Conservation (phyloP, 768 basidiomycete genomes). For the Rhizopogon salebrosus region DNA sequence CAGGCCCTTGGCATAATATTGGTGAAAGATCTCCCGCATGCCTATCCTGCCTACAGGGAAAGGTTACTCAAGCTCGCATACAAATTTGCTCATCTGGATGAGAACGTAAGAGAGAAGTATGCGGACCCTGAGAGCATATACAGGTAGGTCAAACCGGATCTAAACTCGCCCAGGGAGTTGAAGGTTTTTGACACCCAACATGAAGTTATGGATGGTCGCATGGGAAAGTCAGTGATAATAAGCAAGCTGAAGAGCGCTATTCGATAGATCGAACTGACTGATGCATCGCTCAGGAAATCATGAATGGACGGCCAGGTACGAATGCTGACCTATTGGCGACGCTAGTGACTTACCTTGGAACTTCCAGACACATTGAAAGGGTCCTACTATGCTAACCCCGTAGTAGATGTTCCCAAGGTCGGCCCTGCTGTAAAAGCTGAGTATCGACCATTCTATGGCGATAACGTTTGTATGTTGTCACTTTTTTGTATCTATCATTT, state of each 20-base stretch:
- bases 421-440: conserved; percentile 43
- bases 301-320: conserved; percentile 87
- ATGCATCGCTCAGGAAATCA: conserved; percentile 61
- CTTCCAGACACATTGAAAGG: conserved; percentile 85
- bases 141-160: conserved; percentile 44
- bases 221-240: conserved; percentile 60
- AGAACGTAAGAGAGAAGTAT: conserved; percentile 64
- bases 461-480: conserved; percentile 74
- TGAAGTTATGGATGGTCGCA: conserved; percentile 94
- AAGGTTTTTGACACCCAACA: background rate
- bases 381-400: conserved; percentile 85
- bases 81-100: conserved; percentile 69
- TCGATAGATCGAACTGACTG: background rate
- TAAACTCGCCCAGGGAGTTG: background rate
- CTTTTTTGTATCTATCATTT: background rate
- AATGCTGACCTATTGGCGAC: background rate
- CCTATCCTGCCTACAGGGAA: conserved; percentile 60
- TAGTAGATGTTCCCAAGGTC: conserved; percentile 62
- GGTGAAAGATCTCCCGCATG: conserved; percentile 71
- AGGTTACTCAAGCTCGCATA: conserved; percentile 71
- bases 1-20: conserved; percentile 77
- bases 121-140: conserved; percentile 69
- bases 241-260: background rate
- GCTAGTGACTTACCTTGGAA: conserved; percentile 1
- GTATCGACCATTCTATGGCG: conserved; percentile 82